These are phyloP conservation scores for Sarocladium brachiariae DNA, from an alignment of 2,329 filamentous ascomycete genomes.

Conservation along the genomic window DNA sequence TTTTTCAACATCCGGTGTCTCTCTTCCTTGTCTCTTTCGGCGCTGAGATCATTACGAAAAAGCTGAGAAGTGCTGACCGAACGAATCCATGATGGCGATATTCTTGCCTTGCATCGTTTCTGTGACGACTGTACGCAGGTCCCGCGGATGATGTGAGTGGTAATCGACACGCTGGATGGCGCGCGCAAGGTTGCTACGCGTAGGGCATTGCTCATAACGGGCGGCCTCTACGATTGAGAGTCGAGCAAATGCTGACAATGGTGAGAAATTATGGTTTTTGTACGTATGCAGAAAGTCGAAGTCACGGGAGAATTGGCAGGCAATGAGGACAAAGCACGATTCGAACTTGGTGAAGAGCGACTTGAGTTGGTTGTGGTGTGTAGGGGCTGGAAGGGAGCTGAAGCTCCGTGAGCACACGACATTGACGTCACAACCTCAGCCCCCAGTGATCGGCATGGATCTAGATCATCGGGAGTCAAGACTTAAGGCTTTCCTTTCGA, in stretches of 20 bases:
- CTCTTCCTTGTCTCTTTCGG: slow-evolving; percentile 22
- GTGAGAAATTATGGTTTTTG: too few species aligned
- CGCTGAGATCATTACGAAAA: slow-evolving; percentile 9
- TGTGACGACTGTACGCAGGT: not conserved
- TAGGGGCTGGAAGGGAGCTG: not conserved
- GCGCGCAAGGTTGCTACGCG: slow-evolving; percentile 5
- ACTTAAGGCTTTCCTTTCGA: too few species aligned
- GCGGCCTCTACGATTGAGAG: not conserved
- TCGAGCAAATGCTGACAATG: not conserved
- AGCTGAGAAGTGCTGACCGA: not conserved
- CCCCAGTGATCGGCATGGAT: too few species aligned
- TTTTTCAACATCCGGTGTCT: slow-evolving; percentile 28
- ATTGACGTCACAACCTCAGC: too few species aligned
- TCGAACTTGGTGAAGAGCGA: too few species aligned
- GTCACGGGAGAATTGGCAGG: not conserved
- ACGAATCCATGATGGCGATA: not conserved
- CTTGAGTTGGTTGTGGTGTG: not conserved
- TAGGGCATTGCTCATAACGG: slow-evolving; percentile 4
- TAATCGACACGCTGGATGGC: not conserved
- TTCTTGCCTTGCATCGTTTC: not conserved
- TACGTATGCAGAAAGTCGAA: too few species aligned
- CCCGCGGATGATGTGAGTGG: not conserved
- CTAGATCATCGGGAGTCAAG: too few species aligned
- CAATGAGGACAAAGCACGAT: too few species aligned
- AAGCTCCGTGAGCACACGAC: not conserved